Conservation (phyloP, 768 basidiomycete species). For the Lyophyllum shimeji region DNA sequence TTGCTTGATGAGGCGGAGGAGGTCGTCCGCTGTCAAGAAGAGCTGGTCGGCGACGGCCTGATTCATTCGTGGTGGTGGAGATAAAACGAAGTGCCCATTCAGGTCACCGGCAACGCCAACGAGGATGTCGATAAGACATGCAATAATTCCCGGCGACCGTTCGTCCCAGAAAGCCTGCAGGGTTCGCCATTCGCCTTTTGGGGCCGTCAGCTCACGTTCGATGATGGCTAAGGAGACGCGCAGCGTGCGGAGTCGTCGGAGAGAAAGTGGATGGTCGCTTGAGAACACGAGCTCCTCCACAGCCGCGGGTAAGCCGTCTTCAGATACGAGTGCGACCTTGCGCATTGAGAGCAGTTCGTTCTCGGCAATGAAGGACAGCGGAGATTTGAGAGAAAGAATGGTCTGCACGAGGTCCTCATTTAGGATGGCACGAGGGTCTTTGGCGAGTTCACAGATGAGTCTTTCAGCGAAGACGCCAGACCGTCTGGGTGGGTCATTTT, state of each 20-base stretch:
- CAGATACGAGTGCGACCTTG: slow-evolving; percentile 63
- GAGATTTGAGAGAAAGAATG: slow-evolving; percentile 56
- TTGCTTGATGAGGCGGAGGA: slow-evolving; percentile 48
- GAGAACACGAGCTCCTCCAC: slow-evolving; percentile 58
- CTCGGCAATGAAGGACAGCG: slow-evolving; percentile 61
- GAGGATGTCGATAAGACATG: slow-evolving; percentile 55
- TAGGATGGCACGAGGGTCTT: slow-evolving; percentile 60
- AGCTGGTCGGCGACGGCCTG: slow-evolving; percentile 51
- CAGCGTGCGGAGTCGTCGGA: slow-evolving; percentile 54
- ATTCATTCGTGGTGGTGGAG: slow-evolving; percentile 34
- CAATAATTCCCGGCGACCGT: slow-evolving; percentile 53
- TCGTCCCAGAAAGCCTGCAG: slow-evolving; percentile 63
- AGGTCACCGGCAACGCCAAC: slow-evolving; percentile 52
- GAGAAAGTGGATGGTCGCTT: slow-evolving; percentile 49
- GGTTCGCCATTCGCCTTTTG: slow-evolving; percentile 53
- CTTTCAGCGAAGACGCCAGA: slow-evolving; percentile 70
- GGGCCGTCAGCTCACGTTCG: slow-evolving; percentile 47
- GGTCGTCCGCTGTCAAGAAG: slow-evolving; percentile 52
- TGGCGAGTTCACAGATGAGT: slow-evolving; percentile 58
- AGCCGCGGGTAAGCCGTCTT: slow-evolving; percentile 64
- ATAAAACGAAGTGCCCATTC: slow-evolving; percentile 48
- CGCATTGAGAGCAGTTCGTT: slow-evolving; percentile 58
- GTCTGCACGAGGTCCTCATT: slow-evolving; percentile 57
- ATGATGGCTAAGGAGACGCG: slow-evolving; percentile 65
- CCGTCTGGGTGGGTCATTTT: slow-evolving; percentile 58